These are phyloP conservation scores for Camellia granthamiana DNA, from an alignment of 148 eudicot genomes.

Conservation along the genomic window DNA sequence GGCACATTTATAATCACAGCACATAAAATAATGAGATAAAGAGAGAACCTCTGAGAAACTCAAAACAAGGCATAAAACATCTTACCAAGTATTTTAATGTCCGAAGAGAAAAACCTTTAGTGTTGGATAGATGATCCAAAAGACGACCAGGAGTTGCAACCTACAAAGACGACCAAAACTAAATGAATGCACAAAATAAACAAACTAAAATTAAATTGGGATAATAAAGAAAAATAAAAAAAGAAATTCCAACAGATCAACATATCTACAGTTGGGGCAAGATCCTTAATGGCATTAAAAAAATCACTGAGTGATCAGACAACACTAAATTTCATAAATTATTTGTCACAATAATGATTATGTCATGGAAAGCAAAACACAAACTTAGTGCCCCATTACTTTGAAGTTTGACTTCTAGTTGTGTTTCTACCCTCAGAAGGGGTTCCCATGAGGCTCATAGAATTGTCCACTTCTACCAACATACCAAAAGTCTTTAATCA, in stretches of 20 bases:
- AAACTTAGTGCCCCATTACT: too few species aligned
- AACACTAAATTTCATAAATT: background rate
- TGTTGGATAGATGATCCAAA: conserved; percentile 82
- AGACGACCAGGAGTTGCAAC: conserved; percentile 98
- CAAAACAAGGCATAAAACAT: background rate
- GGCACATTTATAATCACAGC: background rate
- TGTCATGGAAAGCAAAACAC: background rate
- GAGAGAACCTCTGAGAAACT: background rate
- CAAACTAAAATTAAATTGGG: background rate
- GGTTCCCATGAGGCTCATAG: too few species aligned
- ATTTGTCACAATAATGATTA: background rate
- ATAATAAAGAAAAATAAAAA: background rate
- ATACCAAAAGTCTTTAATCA: too few species aligned
- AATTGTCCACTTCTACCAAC: too few species aligned
- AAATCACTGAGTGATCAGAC: background rate
- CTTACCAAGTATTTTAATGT: conserved; percentile 83
- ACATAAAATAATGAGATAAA: background rate
- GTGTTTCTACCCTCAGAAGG: too few species aligned
- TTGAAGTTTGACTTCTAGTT: too few species aligned
- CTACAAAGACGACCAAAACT: conserved; percentile 32
- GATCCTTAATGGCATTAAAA: background rate
- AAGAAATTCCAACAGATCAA: background rate
- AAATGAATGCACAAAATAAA: background rate
- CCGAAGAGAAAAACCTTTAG: conserved; percentile 91
- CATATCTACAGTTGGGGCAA: background rate